These are phyloP conservation scores for Saccharomycopsis sp. DNA, from an alignment of 805 yeast genomes.

Conservation along the genomic window DNA sequence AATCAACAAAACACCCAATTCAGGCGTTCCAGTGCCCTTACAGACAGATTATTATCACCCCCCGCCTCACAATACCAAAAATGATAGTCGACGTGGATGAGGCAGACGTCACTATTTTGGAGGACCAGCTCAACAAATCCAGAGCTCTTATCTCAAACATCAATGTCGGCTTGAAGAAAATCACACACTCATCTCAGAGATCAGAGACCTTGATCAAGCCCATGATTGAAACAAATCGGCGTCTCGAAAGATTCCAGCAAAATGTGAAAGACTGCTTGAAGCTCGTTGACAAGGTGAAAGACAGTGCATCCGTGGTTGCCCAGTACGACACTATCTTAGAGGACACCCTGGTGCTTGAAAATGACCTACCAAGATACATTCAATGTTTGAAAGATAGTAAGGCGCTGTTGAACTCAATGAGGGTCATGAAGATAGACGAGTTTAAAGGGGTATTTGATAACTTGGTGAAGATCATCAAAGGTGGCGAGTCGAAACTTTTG, in stretches of 20 bases:
- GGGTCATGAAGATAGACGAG: slow-evolving; percentile 30
- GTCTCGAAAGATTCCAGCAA: slow-evolving; percentile 42
- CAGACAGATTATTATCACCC: no score
- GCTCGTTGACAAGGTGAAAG: slow-evolving; percentile 39
- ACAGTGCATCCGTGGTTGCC: slow-evolving; percentile 39
- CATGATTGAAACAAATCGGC: slow-evolving; percentile 52
- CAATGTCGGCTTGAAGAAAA: slow-evolving; percentile 42
- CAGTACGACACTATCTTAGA: slow-evolving; percentile 31
- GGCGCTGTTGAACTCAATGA: slow-evolving; percentile 20
- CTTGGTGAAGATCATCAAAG: slow-evolving; percentile 45
- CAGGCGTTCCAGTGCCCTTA: no score
- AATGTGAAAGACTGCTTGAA: slow-evolving; percentile 49
- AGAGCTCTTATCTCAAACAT: slow-evolving; percentile 47
- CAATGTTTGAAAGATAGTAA: slow-evolving; percentile 22
- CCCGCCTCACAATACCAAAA: no score
- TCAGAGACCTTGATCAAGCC: slow-evolving; percentile 66
- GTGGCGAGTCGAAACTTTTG: slow-evolving; percentile 48
- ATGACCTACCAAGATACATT: slow-evolving; percentile 18
- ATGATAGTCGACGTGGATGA: slow-evolving; percentile 52
- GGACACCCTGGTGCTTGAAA: slow-evolving; percentile 19
- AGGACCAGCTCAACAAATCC: slow-evolving; percentile 59
- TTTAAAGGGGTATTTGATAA: slow-evolving; percentile 63
- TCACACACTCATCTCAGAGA: slow-evolving; percentile 43
- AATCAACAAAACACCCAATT: no score
- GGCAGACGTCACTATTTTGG: slow-evolving; percentile 75